Evolutionary conservation across 2,329 filamentous ascomycete species (phyloP), one percentile per base, ranked within the genome.

Genomic region (Leptographium radiaticola): DNA sequence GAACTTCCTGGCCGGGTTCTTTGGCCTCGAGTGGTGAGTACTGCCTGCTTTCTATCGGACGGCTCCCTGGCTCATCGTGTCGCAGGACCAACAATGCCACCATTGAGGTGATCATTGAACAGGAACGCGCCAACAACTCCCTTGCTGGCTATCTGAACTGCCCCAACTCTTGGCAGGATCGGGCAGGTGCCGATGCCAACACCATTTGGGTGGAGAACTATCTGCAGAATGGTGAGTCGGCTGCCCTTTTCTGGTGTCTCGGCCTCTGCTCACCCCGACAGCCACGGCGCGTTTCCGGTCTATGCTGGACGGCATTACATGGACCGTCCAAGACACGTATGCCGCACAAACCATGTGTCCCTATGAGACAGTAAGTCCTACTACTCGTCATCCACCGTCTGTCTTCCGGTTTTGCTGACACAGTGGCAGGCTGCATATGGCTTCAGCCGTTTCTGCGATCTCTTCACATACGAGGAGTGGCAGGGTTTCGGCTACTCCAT

Each of bases 401-500:
- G 4, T 8, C 4, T 38, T 33, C 5, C 20, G 13, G 18, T n/a
- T 9, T 16, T 39, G 15, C 13, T 45, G 4, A 20, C 16, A 20
- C 6, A 6, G 25, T 25, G 25, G 25, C 25, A 71, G 68, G 77
- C 87, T n/a, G 81, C 83, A 1, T 82, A 85, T 56, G 86, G 86
- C 25, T 89, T 81, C 69, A 87, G 83, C 59, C 75, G 74, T 11
- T 90, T 87, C 70, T 90, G 86, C 63, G 71, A 80, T 30, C 73
- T 90, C 5, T 90, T 89, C 64, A 88, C 80, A 0, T 87, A 83
- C 59, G 73, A 83, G 20, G 86, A 90, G 63, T 90, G 85, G 85
- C 68, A 79, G 50, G 79, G 75, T 42, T 89, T 84, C 62, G 81
- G 83, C 54, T 90, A 90, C 67, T 77, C 77, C 4, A 72, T 84